A percentile compares a stretch with the other conserved stretches of the same genome.
phyloP scores from a whole-genome alignment of 2,329 filamentous ascomycete species.

The Thermothelomyces thermophilus region DNA sequence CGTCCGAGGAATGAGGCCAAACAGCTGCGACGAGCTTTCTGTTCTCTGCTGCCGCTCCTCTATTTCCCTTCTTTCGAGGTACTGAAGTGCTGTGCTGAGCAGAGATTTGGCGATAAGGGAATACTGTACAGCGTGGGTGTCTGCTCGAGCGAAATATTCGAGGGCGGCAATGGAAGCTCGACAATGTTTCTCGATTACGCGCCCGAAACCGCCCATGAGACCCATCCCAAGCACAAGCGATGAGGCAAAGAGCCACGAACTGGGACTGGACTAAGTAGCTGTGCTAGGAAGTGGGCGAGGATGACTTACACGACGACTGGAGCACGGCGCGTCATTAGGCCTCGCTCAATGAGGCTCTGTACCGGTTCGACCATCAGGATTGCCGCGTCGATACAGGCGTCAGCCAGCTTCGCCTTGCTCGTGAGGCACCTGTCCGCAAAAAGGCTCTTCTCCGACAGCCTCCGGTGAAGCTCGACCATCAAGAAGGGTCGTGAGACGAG shows the following conservation, averaged over 20 bases:
- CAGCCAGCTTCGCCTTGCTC: slow-evolving; percentile 44
- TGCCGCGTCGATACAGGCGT: slow-evolving; percentile 50
- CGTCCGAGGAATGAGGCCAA: slow-evolving; percentile 40
- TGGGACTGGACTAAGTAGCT: slow-evolving; percentile 20
- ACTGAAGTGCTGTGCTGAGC: slow-evolving; percentile 38
- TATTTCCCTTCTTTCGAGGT: slow-evolving; percentile 43
- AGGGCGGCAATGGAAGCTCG: slow-evolving; percentile 42
- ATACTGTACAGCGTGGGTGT: slow-evolving; percentile 47
- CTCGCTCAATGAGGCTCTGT: slow-evolving; percentile 37
- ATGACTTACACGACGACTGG: slow-evolving; percentile 44
- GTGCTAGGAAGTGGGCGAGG: background rate
- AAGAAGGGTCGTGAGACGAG: slow-evolving; percentile 49
- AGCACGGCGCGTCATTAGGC: slow-evolving; percentile 38
- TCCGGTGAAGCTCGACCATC: slow-evolving; percentile 47
- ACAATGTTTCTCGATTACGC: slow-evolving; percentile 45
- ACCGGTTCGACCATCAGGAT: slow-evolving; percentile 47
- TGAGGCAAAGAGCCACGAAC: slow-evolving; percentile 49
- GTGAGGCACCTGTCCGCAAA: slow-evolving; percentile 27
- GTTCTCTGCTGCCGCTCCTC: slow-evolving; percentile 41
- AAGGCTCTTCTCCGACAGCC: slow-evolving; percentile 33
- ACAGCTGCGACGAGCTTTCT: slow-evolving; percentile 46
- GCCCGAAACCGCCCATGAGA: slow-evolving; percentile 45
- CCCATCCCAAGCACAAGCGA: slow-evolving; percentile 47
- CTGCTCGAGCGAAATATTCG: slow-evolving; percentile 43
- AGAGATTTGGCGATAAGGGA: slow-evolving; percentile 48